Evolutionary conservation across 768 basidiomycete species (phyloP).

Genomic region (Hysterangium stoloniferum): DNA sequence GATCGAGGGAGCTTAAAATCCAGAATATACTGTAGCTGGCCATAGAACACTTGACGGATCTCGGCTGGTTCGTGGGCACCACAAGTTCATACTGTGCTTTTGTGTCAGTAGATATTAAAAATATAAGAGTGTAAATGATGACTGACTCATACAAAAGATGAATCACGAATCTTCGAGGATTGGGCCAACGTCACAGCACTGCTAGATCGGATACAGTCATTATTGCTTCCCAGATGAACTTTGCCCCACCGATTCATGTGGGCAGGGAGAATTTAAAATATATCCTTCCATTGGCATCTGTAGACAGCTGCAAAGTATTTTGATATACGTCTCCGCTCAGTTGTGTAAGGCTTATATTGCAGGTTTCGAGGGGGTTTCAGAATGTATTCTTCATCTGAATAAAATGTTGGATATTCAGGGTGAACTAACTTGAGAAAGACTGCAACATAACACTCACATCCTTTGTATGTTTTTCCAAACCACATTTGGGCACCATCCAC

Average conservation of each 20-base stretch:
- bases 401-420: not conserved
- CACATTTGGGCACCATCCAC: not conserved
- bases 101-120: not conserved
- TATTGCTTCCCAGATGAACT: not conserved
- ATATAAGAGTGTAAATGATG: not conserved
- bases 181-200: not conserved
- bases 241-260: not conserved
- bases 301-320: not conserved
- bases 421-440: not conserved
- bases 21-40: conserved; percentile 1
- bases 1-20: not conserved
- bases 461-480: not conserved
- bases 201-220: not conserved
- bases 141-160: not conserved
- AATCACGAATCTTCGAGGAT: not conserved
- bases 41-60: not conserved
- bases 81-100: not conserved
- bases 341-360: not conserved
- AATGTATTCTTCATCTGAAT: not conserved
- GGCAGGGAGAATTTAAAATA: not conserved
- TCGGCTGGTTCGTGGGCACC: not conserved
- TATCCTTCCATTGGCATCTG: not conserved
- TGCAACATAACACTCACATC: no score
- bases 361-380: not conserved
- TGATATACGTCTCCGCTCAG: not conserved